Percentiles rank a stretch among this genome's conserved stretches.
These are phyloP conservation scores for Tolypocladium cylindrosporum DNA, from an alignment of 2,329 filamentous ascomycete species.

Conservation along the genomic window DNA sequence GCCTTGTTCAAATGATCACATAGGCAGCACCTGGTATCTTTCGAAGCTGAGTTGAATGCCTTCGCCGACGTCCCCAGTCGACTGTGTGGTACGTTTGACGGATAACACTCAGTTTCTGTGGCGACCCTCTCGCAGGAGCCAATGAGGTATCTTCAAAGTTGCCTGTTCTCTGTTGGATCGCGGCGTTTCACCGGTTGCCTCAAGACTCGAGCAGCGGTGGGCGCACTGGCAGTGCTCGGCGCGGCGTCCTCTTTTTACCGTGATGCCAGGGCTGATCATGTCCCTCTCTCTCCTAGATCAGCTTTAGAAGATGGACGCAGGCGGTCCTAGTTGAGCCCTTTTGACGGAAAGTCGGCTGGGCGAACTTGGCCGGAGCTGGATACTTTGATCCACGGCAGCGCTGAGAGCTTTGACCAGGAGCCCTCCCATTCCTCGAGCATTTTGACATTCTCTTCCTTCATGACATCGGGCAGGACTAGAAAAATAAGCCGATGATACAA, in stretches of 20 bases:
- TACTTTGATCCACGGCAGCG: slow-evolving; percentile 68
- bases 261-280: neutral
- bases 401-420: slow-evolving; percentile 71
- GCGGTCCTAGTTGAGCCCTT: slow-evolving; percentile 15
- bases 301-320: neutral
- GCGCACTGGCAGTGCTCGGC: neutral
- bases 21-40: neutral
- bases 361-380: slow-evolving; percentile 53
- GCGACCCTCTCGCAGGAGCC: neutral
- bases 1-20: neutral
- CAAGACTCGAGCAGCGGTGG: neutral
- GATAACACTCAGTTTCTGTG: too few species aligned
- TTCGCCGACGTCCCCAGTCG: neutral
- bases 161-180: neutral
- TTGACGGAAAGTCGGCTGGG: slow-evolving; percentile 69
- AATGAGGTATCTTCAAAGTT: neutral
- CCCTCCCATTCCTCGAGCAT: slow-evolving; percentile 69
- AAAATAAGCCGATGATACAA: neutral
- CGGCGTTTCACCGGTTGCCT: neutral
- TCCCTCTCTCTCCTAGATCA: neutral
- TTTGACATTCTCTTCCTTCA: slow-evolving; percentile 52
- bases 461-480: slow-evolving; percentile 64
- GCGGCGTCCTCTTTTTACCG: too few species aligned
- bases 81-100: neutral
- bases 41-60: neutral